Conservation (phyloP, 2,329 filamentous ascomycete species). For the Aspergillus eucalypticola region DNA sequence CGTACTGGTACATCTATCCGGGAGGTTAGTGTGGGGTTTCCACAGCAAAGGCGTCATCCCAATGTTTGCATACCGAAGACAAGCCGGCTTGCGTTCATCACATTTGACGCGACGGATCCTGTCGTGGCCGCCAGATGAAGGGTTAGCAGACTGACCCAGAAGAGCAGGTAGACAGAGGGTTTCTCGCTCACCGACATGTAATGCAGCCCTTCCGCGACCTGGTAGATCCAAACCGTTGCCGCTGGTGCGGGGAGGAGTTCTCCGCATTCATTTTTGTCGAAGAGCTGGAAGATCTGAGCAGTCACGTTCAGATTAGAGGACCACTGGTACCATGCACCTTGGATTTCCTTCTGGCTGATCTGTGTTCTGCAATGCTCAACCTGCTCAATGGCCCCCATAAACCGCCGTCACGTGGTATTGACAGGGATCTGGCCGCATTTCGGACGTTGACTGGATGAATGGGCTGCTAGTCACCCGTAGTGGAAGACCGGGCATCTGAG, state of each 20-base stretch:
- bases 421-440: too few relatives aligned
- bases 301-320: too few relatives aligned
- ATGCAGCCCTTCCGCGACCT: conserved; percentile 57
- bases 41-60: neutral
- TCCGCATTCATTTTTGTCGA: neutral
- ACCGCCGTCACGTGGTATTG: too few relatives aligned
- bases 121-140: neutral
- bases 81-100: conserved; percentile 63
- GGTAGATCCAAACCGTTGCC: neutral
- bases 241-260: neutral
- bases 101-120: conserved; percentile 59
- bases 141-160: neutral
- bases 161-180: neutral
- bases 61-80: conserved; percentile 55
- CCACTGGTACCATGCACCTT: too few relatives aligned
- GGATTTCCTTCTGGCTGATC: too few relatives aligned
- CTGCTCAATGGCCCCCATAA: too few relatives aligned
- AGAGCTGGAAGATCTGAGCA: neutral
- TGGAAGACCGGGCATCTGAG: too few relatives aligned
- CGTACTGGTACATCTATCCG: conserved; percentile 12
- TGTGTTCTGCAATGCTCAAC: too few relatives aligned
- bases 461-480: too few relatives aligned
- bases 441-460: too few relatives aligned
- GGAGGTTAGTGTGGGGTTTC: neutral
- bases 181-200: conserved; percentile 64